Evolutionary conservation across 305 asterid species (phyloP).

Genomic region (Plantago coronopus): DNA sequence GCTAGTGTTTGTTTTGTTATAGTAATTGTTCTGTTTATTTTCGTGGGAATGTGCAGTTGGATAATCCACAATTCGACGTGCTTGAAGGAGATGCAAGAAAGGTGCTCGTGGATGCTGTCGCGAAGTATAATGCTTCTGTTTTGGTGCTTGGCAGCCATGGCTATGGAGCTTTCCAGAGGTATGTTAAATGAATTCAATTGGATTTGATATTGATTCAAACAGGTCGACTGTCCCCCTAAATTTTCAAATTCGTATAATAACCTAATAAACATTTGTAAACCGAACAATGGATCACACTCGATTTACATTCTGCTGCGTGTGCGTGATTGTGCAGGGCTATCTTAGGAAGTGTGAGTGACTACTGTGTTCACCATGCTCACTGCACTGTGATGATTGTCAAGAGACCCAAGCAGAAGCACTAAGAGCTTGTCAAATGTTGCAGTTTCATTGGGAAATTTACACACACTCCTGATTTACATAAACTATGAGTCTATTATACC

Average conservation of each 20-base stretch:
- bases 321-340: constrained; percentile 24
- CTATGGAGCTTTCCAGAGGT: constrained; percentile 16
- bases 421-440: too few relatives aligned
- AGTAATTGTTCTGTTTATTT: neutral
- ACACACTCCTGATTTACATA: too few relatives aligned
- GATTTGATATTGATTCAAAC: too few relatives aligned
- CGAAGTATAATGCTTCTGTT: constrained; percentile 3
- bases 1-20: too few relatives aligned
- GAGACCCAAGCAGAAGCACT: constrained; percentile 23
- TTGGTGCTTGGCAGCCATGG: constrained; percentile 17
- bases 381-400: constrained; percentile 39
- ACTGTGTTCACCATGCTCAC: constrained; percentile 34
- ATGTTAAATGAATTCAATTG: neutral
- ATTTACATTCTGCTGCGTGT: too few relatives aligned
- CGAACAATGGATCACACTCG: too few relatives aligned
- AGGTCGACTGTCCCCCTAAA: too few relatives aligned
- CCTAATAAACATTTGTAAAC: too few relatives aligned
- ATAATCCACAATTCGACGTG: too few relatives aligned
- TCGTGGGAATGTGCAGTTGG: neutral
- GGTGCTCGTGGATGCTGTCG: constrained; percentile 10
- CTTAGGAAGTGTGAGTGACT: constrained; percentile 37
- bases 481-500: too few relatives aligned
- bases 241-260: too few relatives aligned
- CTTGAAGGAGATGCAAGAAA: constrained; percentile 18
- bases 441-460: too few relatives aligned